Conservation (phyloP, 805 yeast genomes). For the Starmerella etchellsii region DNA sequence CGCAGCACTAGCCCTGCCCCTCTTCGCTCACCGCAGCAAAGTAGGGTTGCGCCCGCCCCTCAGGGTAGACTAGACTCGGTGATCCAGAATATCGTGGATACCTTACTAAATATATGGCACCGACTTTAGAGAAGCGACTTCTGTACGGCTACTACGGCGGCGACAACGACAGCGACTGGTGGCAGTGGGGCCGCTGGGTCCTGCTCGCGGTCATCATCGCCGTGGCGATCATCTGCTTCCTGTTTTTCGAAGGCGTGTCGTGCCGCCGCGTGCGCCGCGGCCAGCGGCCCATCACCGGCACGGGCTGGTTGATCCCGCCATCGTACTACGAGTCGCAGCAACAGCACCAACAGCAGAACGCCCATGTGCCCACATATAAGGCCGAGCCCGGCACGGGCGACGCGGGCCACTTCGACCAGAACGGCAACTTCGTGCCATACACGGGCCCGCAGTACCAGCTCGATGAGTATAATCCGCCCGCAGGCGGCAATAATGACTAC, state of each 20-base stretch:
- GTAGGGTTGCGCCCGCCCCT: no score
- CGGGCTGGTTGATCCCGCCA: constrained; percentile 83
- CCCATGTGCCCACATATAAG: constrained; percentile 24
- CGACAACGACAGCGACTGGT: constrained; percentile 17
- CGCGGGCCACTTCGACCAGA: constrained; percentile 60
- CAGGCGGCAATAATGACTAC: no score
- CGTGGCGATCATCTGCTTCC: constrained; percentile 18
- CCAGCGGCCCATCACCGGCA: constrained; percentile 53
- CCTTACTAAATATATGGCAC: no score
- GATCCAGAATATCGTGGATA: no score
- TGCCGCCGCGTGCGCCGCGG: constrained; percentile 27
- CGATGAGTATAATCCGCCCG: no score
- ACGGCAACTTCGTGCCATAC: constrained; percentile 33
- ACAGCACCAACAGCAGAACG: constrained; percentile 31
- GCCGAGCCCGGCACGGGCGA: constrained; percentile 33
- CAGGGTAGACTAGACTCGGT: no score
- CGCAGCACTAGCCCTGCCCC: no score
- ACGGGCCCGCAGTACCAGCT: constrained; percentile 1
- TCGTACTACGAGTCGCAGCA: constrained; percentile 49
- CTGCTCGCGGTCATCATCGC: constrained; percentile 24
- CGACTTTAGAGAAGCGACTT: constrained; percentile 3
- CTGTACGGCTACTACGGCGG: background rate
- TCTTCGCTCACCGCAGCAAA: no score
- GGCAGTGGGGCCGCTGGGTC: constrained; percentile 28
- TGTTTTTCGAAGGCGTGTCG: constrained; percentile 10